A percentile compares a stretch with the other conserved stretches of the same genome.
These are phyloP conservation scores for Curvularia hawaiiensis DNA, from an alignment of 2,329 filamentous ascomycete genomes.

Conservation along the genomic window DNA sequence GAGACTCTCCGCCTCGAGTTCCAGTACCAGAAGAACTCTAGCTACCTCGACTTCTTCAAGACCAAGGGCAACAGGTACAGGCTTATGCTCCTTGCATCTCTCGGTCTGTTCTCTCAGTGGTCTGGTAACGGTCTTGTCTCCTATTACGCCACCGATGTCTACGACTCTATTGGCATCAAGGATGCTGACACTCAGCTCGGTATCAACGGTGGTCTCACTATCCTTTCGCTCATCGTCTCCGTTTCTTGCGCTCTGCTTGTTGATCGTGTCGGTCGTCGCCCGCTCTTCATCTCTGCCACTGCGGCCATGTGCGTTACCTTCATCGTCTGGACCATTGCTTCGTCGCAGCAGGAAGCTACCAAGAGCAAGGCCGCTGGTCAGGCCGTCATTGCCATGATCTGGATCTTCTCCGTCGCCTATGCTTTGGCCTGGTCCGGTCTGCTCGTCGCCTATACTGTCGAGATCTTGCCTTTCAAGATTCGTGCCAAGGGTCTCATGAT, in stretches of 20 bases:
- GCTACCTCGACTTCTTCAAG: constrained; percentile 65
- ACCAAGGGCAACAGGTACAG: constrained; percentile 70
- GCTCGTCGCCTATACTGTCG: constrained; percentile 59
- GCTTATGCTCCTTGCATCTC: constrained; percentile 64
- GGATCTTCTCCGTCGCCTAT: constrained; percentile 59
- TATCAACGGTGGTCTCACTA: constrained; percentile 62
- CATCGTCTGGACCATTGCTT: constrained; percentile 46
- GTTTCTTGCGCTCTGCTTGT: constrained; percentile 61
- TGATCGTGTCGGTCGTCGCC: constrained; percentile 57
- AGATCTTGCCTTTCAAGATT: constrained; percentile 57
- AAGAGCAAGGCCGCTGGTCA: constrained; percentile 49
- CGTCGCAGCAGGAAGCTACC: constrained; percentile 58
- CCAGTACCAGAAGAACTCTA: constrained; percentile 54
- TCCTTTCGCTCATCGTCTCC: constrained; percentile 64
- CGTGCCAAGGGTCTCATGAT: constrained; percentile 57
- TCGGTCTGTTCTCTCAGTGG: constrained; percentile 72
- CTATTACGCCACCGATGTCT: constrained; percentile 69
- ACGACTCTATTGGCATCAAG: constrained; percentile 65
- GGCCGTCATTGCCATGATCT: constrained; percentile 58
- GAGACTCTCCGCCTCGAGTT: constrained; percentile 66
- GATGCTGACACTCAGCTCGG: constrained; percentile 46
- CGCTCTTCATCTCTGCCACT: constrained; percentile 36
- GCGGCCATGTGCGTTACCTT: constrained; percentile 44
- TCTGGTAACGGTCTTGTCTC: constrained; percentile 70
- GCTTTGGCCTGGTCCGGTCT: constrained; percentile 63